Base-by-base conservation (phyloP, 2,329 filamentous ascomycete species). In the Claviceps capensis region DNA sequence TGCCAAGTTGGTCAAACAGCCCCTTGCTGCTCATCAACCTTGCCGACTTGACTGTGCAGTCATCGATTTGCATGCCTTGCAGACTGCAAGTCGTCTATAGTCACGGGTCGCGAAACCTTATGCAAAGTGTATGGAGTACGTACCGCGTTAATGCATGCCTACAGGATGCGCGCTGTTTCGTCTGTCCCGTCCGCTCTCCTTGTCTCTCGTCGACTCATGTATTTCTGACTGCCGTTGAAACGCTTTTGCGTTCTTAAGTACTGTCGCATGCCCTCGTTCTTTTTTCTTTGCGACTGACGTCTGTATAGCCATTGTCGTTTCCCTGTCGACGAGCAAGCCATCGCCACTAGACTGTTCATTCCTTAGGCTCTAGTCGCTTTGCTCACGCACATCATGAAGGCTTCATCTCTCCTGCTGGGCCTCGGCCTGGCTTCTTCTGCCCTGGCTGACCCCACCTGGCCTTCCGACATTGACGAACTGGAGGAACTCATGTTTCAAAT, bases 401-500 rank as follows among this genome's bases (percentile, higher is more conserved):
- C 53, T 19, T 48, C 55, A 19, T 26, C 53, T 9, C 36, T 63
- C 30, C 55, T 70, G 47, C 55, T 70, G 50, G 63, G 61, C 55
- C 57, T 71, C 46, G 67, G 64, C 54, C 61, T 73, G 51, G 65
- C 63, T 47, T 56, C 63, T 53, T 50, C 48, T 17, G 61, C 61
- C 48, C 55, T 57, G 47, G 72, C 77, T 23, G 73, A 76, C 56
- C 76, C 75, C 36, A 83, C 78, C 59, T 83, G 80, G 80, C 80
- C 80, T 2, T 73, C 77, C 2, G 59, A 70, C 13, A 72, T 72
- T 17, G 80, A 83, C 58, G 79, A 83, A 61, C 66, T 83, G 53
- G 80, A 83, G 63, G 79, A 82, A 62, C 75, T 82, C 56, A 77
- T 83, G 69, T 80, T 74, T 59, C 75, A 82, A 58, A 74, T 76